Base-by-base conservation (phyloP, 1,139 yeast species). In the Eremothecium coryli region DNA sequence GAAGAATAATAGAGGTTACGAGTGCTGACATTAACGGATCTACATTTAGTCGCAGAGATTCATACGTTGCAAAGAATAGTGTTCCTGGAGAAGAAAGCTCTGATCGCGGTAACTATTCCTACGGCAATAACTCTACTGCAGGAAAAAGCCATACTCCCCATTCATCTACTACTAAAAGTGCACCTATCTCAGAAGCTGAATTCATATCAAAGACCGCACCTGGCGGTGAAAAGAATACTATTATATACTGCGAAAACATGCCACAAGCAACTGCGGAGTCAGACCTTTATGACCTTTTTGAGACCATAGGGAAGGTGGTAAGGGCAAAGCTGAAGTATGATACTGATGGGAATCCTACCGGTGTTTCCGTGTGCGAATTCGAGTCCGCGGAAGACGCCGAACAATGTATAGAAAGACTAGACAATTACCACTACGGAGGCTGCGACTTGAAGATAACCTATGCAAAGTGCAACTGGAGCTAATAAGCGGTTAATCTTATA, bases 221-320 rank as follows among this genome's bases (percentile, higher is more conserved):
- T 7, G 56, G 55, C 33, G 96, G 95, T 14, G 74, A 67, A 31
- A 70, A 71, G 30, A 71, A 74, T 33, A 74, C 70, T 39, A 72
- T 77, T 14, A 73, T 88, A 29, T 81, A 62, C 53, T 88, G 82
- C 28, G 70, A 70, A 36, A 90, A 88, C 61, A 66, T 90, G 54
- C 97, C 97, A 22, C 85, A 76, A 70, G 81, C 88, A 31, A 88
- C 97, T 16, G 75, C 86, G 27, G 77, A 78, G 48, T 80, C 80
- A 40, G 97, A 90, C 59, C 70, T 90, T 47, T 74, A 69, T 44
- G 96, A 88, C 47, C 69, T 90, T 41, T 88, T 88, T 57, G 93
- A 81, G 54, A 80, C 93, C 21, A 75, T 86, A 36, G 95, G 95
- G 18, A 65, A 72, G 36, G 90, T 88, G 20, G 64, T 63, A 29